Evolutionary conservation across 345 rosid genomes (phyloP).

Genomic region (Lumnitzera racemosa): DNA sequence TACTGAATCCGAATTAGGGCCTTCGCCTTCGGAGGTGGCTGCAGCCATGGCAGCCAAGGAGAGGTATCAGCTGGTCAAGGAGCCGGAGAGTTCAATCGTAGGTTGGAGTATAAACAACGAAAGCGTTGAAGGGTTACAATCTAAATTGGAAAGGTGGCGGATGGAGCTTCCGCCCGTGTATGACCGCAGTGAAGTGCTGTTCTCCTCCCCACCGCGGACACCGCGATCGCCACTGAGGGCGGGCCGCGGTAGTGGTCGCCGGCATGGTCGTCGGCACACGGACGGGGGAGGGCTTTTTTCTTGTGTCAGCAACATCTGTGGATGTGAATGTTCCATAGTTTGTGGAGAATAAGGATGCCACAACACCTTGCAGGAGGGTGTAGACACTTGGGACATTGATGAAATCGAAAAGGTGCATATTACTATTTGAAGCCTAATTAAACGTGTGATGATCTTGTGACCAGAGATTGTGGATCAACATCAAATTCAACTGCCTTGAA

Average conservation of each 20-base stretch:
- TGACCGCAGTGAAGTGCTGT: slow-evolving; percentile 28
- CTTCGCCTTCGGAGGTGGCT: slow-evolving; percentile 86
- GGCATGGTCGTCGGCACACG: slow-evolving; percentile 29
- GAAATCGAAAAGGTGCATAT: too few species aligned
- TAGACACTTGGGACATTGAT: not conserved
- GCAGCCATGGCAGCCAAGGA: slow-evolving; percentile 39
- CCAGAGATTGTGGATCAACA: too few species aligned
- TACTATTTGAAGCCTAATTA: too few species aligned
- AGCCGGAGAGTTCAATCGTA: slow-evolving; percentile 41
- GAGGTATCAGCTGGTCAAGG: slow-evolving; percentile 17
- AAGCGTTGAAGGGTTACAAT: slow-evolving; percentile 66
- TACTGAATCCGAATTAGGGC: slow-evolving; percentile 75
- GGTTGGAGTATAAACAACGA: slow-evolving; percentile 55
- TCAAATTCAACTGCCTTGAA: too few species aligned
- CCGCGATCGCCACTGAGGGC: slow-evolving; percentile 2
- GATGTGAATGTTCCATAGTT: slow-evolving; percentile 57
- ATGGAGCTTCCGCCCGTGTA: slow-evolving; percentile 67
- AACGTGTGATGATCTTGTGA: too few species aligned
- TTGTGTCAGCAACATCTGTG: slow-evolving; percentile 64
- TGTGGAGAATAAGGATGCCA: slow-evolving; percentile 35
- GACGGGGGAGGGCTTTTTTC: slow-evolving; percentile 42
- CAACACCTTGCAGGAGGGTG: not conserved
- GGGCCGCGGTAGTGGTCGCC: slow-evolving; percentile 7
- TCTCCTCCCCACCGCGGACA: slow-evolving; percentile 20
- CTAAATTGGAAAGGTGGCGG: slow-evolving; percentile 81